Evolutionary conservation across 2,329 filamentous ascomycete species (phyloP).

Genomic region (Polytolypa hystricis): DNA sequence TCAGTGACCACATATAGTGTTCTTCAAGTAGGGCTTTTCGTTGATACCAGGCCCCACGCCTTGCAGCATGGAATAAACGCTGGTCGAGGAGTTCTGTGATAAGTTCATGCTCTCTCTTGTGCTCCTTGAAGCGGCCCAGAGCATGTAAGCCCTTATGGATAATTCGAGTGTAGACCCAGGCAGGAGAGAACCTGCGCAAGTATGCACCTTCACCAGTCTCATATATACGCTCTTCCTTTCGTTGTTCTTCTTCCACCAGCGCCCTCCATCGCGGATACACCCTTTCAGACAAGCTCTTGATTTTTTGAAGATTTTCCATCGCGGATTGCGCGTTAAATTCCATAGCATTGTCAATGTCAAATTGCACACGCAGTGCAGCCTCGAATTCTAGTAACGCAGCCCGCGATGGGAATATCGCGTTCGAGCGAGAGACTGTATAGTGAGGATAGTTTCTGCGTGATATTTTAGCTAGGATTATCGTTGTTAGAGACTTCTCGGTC

Average conservation of each 20-base stretch:
- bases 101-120: constrained; percentile 64
- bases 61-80: constrained; percentile 70
- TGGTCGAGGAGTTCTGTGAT: constrained; percentile 67
- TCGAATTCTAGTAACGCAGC: constrained; percentile 76
- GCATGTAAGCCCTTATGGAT: constrained; percentile 76
- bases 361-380: constrained; percentile 70
- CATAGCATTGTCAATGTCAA: constrained; percentile 66
- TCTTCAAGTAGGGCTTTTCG: constrained; percentile 90
- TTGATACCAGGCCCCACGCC: constrained; percentile 89
- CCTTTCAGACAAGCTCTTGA: constrained; percentile 61
- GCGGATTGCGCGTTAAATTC: constrained; percentile 65
- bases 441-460: constrained; percentile 76
- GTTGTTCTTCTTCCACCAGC: constrained; percentile 61
- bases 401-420: constrained; percentile 76
- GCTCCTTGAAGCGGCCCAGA: constrained; percentile 69
- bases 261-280: constrained; percentile 72
- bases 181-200: constrained; percentile 76
- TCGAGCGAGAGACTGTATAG: constrained; percentile 81
- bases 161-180: constrained; percentile 87
- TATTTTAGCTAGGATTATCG: constrained; percentile 87
- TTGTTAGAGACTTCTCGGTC: constrained; percentile 93
- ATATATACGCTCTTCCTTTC: constrained; percentile 66
- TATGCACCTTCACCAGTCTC: constrained; percentile 80
- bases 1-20: constrained; percentile 71
- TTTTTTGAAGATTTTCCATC: constrained; percentile 52